Evolutionary conservation across 371 early-diverging fungal species (phyloP), one percentile per base, ranked within the genome.

Genomic region (Chytridium lagenaria): DNA sequence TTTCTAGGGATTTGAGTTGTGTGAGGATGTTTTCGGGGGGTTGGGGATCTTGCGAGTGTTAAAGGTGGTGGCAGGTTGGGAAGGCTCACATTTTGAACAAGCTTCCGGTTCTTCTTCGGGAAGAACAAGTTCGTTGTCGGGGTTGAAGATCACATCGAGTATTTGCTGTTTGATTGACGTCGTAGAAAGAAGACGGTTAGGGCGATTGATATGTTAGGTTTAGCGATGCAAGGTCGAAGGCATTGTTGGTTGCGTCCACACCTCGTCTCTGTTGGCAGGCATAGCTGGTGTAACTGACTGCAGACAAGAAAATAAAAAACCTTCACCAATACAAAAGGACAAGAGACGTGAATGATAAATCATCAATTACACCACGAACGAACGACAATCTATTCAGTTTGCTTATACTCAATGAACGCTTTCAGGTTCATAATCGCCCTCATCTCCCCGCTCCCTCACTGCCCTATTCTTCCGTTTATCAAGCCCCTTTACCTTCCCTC

Each of bases 351-450:
- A n/a, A n/a, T n/a, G n/a, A n/a, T n/a, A n/a, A n/a, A n/a, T n/a
- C n/a, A n/a, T n/a, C n/a, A n/a, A n/a, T n/a, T n/a, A n/a, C n/a
- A n/a, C n/a, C n/a, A n/a, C n/a, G n/a, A n/a, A n/a, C n/a, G n/a
- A n/a, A n/a, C n/a, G n/a, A n/a, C n/a, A n/a, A n/a, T 0, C 23
- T 49, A 50, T 72, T 93, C 93, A 1, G 77, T 75, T 61, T 85
- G 84, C 84, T 97, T 95, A 82, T 96, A 96, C 68, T 89, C 84
- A 64, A 95, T 89, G 79, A 97, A 97, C 19, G 90, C 93, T 7
- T 87, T 83, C 73, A 95, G 78, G 78, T 96, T 97, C 72, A 86
- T 77, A 40, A 91, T 70, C 0, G 92, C 94, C n/a, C 81, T 93
- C 92, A 64, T 95, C 94, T n/a, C 86, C 91, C 50, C 93, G 88